Evolutionary conservation across 495 filamentous ascomycete species (phyloP), one percentile per base, ranked within the genome.

Genomic region (Penicillium bovifimosum): DNA sequence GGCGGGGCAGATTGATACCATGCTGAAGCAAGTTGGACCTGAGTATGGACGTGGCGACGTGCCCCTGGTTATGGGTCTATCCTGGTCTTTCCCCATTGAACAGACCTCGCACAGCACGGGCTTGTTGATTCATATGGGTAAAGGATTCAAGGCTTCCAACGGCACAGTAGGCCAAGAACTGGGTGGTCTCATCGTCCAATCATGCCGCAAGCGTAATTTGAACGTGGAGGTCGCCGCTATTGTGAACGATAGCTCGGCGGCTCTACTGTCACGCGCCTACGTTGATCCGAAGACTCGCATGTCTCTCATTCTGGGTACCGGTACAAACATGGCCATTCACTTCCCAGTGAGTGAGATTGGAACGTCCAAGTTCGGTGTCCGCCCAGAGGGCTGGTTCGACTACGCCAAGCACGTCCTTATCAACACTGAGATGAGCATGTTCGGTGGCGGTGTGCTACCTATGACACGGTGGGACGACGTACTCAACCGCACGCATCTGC

Each of bases 391-490:
- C 10, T 74, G 69, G 67, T 80, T 71, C 33, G 75, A 77, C 10
- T 71, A 82, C 35, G 74, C 65, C 17, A 73, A 72, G 41, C 67
- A 85, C 54, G 86, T 95, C 28, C 84, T 91, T 3, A 78, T 95
- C 56, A 95, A 96, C 66, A 95, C 86, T 6, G 91, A 96, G 65
- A 84, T 90, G 83, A 88, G 86, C 60, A 95, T 96, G 72, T 87
- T 84, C 31, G 90, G 90, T 5, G 79, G 80, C 9, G 78, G 80
- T 18, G 75, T 86, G 10, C 73, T 82, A 11, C 76, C 90, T 6
- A 83, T 84, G 67, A 90, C 82, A 9, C 76, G 76, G 9, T 95
- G 90, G 90, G 90, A 96, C 59, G 71, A 79, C 5, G 56, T 73
- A 35, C 75, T 96, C 16, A 90, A 93, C 61, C 62, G 68, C 13